Evolutionary conservation across 2,329 filamentous ascomycete genomes (phyloP), one percentile per base, ranked within the genome.

Genomic region (Massarina eburnea): DNA sequence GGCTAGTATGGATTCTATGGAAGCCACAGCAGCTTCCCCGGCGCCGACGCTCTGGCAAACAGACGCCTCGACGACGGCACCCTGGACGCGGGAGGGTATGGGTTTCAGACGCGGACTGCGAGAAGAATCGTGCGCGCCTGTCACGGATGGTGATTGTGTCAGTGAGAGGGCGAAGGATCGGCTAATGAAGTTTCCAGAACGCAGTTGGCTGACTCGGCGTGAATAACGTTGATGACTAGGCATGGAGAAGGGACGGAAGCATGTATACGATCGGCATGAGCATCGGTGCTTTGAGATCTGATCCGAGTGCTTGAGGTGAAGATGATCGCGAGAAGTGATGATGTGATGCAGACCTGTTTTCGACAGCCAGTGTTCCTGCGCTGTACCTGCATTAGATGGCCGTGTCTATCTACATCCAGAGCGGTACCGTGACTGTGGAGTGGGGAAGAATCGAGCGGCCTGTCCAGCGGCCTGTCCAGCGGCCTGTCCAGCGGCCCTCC

Each of bases 331-430:
- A 9, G 24, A 26, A 7, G 12, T 26, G 12, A 7, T 7, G 7
- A 26, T 12, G 12, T 37, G 34, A 26, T 12, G 24, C 24, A 26
- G 24, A 26, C 24, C 7, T 7, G 7, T 26, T 26, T 7, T 26
- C 12, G 7, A 7, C 24, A 26, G 7, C 7, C 24, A 53, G 49
- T 55, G 69, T 71, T 64, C 70, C 70, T 72, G 70, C 70, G 62
- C 57, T 48, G 66, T 70, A 67, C 66, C 66, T 70, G 66, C 66
- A 69, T 70, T 68, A 69, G 68, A 52, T 52, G 54, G 54, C 46
- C 42, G n/a, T n/a, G n/a, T n/a, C n/a, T n/a, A n/a, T n/a, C n/a
- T n/a, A n/a, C 45, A 36, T 21, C 50, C 48, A 49, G 47, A 56
- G 43, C n/a, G n/a, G n/a, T n/a, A n/a, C n/a, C n/a, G n/a, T n/a